phyloP scores from a whole-genome alignment of 2,329 filamentous ascomycete species.

The Pseudocercospora fijiensis region DNA sequence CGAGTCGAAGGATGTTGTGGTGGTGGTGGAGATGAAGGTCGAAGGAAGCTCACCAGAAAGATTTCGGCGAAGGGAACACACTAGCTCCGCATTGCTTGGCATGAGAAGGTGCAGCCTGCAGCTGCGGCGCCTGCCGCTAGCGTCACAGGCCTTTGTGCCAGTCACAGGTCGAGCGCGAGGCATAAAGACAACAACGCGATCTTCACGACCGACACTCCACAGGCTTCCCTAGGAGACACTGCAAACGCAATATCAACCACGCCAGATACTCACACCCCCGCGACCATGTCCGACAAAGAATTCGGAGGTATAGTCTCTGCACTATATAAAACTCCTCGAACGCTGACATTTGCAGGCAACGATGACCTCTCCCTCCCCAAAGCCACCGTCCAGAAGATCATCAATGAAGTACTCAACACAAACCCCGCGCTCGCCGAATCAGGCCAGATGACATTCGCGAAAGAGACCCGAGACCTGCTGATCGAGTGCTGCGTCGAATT shows the following conservation, averaged over 20 bases:
- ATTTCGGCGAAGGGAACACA: slow-evolving; percentile 11
- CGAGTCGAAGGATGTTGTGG: not conserved
- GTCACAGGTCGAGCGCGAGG: not conserved
- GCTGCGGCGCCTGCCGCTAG: not conserved
- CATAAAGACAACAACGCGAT: not conserved
- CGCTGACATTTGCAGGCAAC: slow-evolving; percentile 44
- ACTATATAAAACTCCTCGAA: not conserved
- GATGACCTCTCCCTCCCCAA: slow-evolving; percentile 62
- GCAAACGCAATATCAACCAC: not conserved
- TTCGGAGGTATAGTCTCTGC: slow-evolving; percentile 47
- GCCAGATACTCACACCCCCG: not conserved
- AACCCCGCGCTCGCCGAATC: slow-evolving; percentile 51
- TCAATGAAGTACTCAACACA: slow-evolving; percentile 84
- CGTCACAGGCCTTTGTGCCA: not conserved
- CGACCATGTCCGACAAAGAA: slow-evolving; percentile 56
- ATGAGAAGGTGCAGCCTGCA: too few relatives aligned
- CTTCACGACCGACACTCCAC: not conserved
- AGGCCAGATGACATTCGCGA: slow-evolving; percentile 74
- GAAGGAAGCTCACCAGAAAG: slow-evolving; percentile 10
- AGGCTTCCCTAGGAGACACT: too few relatives aligned
- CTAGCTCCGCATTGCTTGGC: not conserved
- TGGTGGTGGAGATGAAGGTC: slow-evolving; percentile 7
- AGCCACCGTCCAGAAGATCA: slow-evolving; percentile 77
- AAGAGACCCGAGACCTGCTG: slow-evolving; percentile 89
- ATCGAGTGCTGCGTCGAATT: slow-evolving; percentile 99